These are phyloP conservation scores for Chaetothyriales sp. DNA, from an alignment of 2,329 filamentous ascomycete species.

Conservation along the genomic window DNA sequence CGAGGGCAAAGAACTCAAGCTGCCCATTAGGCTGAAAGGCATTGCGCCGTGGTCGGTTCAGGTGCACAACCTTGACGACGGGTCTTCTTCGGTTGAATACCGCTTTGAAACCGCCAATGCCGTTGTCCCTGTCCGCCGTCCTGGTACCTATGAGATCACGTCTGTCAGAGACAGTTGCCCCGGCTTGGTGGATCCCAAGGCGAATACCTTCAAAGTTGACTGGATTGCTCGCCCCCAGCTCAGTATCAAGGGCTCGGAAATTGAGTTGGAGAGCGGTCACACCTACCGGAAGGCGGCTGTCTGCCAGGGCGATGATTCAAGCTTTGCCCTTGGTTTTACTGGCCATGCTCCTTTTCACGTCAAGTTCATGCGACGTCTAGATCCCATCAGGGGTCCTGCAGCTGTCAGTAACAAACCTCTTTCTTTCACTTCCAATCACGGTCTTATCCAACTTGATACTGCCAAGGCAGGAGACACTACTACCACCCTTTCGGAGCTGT, in stretches of 20 bases:
- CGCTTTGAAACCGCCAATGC: constrained; percentile 53
- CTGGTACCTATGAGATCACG: constrained; percentile 67
- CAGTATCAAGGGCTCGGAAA: constrained; percentile 50
- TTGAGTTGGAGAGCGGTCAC: constrained; percentile 41
- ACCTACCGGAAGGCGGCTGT: constrained; percentile 64
- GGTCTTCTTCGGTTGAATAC: constrained; percentile 31
- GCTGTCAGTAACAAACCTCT: constrained; percentile 53
- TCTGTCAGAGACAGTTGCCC: constrained; percentile 72
- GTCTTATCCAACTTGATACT: constrained; percentile 76
- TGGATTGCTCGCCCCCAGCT: constrained; percentile 76
- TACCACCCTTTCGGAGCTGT: constrained; percentile 71
- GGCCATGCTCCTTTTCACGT: constrained; percentile 74
- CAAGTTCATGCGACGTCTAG: constrained; percentile 66
- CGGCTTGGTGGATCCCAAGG: constrained; percentile 60
- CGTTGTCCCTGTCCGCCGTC: constrained; percentile 48
- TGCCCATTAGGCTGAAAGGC: constrained; percentile 76
- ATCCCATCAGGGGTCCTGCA: constrained; percentile 51
- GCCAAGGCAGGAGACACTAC: constrained; percentile 67
- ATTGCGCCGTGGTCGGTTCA: constrained; percentile 70
- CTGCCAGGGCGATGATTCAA: constrained; percentile 88
- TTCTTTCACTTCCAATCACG: constrained; percentile 61
- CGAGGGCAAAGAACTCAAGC: constrained; percentile 56
- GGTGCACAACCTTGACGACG: constrained; percentile 46
- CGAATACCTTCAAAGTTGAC: constrained; percentile 62
- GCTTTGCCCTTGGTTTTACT: constrained; percentile 64